Base-by-base conservation (phyloP, 805 yeast genomes). In the Starmerella bombi region DNA sequence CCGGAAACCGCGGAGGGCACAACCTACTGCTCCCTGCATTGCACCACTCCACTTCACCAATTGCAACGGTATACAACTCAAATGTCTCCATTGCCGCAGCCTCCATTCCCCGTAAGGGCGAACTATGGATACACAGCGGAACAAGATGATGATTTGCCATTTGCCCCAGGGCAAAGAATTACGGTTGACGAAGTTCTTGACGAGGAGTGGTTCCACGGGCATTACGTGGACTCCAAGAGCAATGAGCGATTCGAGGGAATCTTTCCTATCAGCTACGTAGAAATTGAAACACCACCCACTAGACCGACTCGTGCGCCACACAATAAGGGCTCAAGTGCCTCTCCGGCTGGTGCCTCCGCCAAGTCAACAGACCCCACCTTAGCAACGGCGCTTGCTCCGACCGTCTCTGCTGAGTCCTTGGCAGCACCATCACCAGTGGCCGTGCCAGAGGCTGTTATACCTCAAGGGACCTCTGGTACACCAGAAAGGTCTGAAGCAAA, bases 151-250 rank as follows among this genome's bases (percentile, higher is more conserved):
- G 98, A 88, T 58, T 69, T 88, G 56, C 66, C 71, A 25, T 86
- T 88, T 51, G 58, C 59, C 0, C 72, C 65, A 4, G 86, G 80
- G 17, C 84, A 80, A 57, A 49, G 71, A 22, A 77, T 88, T 49
- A 72, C 75, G 3, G 95, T 88, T 21, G 74, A 77, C 4, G 74
- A 72, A 29, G 67, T 82, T 39, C 94, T 84, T 50, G 96, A 88
- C 58, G 93, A 77, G 5, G 94, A 86, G 48, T 91, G 97, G 97
- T 80, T 73, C 55, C 65, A 71, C 30, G 98, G 98, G 3, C 62
- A 67, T 4, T 80, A 71, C 51, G 54, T 52, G 3, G 70, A 63
- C 44, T 62, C 63, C 25, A 32, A 41, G 16, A 82, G 82, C 19
- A 34, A 37, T 16, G 4, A 54, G 47, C 20, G 60, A 10, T 29